phyloP scores from a whole-genome alignment of 164 flowering plant species.

The Protea cynaroides region DNA sequence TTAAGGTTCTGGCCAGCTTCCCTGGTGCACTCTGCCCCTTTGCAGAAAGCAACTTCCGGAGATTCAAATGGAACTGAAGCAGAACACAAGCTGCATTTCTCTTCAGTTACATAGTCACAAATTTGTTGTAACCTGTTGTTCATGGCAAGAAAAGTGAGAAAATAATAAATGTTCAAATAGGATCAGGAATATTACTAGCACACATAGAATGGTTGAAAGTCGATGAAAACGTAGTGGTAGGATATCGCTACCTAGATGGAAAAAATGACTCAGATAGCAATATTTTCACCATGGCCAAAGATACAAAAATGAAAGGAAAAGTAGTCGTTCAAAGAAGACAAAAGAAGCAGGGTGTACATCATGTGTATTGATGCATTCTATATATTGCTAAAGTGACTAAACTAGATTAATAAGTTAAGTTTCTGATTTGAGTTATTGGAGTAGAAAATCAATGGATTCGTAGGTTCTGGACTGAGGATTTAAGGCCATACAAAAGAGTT shows the following conservation, averaged over 20 bases:
- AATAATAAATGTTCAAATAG: neutral
- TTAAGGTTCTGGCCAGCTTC: constrained; percentile 38
- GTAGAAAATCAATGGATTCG: neutral
- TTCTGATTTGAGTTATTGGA: neutral
- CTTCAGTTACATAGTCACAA: constrained; percentile 31
- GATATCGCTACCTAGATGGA: too few species aligned
- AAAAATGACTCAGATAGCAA: too few species aligned
- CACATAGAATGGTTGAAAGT: too few species aligned
- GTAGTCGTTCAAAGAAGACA: neutral
- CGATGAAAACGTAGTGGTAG: too few species aligned
- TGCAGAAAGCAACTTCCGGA: constrained; percentile 63
- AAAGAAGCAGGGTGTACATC: neutral
- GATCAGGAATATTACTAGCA: too few species aligned
- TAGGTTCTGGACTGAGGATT: neutral
- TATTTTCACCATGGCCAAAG: too few species aligned
- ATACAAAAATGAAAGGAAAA: neutral
- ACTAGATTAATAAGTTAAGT: neutral
- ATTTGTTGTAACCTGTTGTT: constrained; percentile 26
- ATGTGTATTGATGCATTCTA: too few species aligned
- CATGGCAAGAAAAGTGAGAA: neutral
- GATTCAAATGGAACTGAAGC: constrained; percentile 78
- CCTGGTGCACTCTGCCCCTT: constrained; percentile 19
- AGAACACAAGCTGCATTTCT: constrained; percentile 62
- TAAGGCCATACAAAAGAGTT: neutral
- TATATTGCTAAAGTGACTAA: too few species aligned